These are phyloP conservation scores for Linum trigynum DNA, from an alignment of 345 rosid genomes.

Conservation along the genomic window DNA sequence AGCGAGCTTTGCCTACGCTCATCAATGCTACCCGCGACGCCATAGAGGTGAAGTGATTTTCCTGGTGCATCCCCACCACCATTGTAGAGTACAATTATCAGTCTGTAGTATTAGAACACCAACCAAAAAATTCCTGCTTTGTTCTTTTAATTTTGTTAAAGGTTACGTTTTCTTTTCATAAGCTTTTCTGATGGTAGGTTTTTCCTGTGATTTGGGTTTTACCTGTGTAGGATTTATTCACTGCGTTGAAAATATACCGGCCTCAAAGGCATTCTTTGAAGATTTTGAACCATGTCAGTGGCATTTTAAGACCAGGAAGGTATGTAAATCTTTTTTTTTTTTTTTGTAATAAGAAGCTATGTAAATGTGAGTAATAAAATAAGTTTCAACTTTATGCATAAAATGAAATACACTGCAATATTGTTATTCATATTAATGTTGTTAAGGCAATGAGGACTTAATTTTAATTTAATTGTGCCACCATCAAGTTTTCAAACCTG, in stretches of 20 bases:
- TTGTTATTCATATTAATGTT: no score
- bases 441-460: no score
- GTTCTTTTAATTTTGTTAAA: background rate
- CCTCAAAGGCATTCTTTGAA: conserved; percentile 34
- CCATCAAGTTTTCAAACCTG: no score
- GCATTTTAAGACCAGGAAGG: conserved; percentile 72
- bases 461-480: no score
- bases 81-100: no score
- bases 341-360: background rate
- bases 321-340: no score
- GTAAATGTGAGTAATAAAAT: background rate
- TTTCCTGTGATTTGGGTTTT: background rate
- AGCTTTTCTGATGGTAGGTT: background rate
- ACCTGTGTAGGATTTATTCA: conserved; percentile 33
- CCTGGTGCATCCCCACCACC: background rate
- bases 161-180: background rate
- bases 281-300: conserved; percentile 57
- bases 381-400: background rate
- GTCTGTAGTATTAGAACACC: background rate
- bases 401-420: background rate
- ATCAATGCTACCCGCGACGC: conserved; percentile 50
- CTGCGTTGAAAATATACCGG: conserved; percentile 34
- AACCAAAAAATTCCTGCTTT: background rate
- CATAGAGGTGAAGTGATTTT: conserved; percentile 39
- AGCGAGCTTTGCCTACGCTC: conserved; percentile 85